Conservation (phyloP, 2,329 filamentous ascomycete species). For the Fusarium ambrosium region DNA sequence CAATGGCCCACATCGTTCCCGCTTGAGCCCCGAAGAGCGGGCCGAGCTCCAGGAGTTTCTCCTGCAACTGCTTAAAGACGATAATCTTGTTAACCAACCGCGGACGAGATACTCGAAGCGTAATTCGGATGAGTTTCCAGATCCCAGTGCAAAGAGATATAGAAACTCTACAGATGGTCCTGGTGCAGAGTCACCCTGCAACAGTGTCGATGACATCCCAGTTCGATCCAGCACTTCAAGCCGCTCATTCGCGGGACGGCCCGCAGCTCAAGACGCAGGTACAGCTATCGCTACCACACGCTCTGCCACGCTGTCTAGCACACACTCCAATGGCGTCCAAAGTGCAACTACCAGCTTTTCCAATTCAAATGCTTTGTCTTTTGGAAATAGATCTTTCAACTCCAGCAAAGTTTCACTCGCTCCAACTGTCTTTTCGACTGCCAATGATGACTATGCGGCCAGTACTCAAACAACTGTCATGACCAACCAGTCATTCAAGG, state of each 20-base stretch:
- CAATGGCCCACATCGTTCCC: conserved; percentile 41
- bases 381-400: conserved; percentile 44
- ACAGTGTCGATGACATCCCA: conserved; percentile 39
- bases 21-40: conserved; percentile 37
- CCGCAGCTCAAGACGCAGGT: conserved; percentile 26
- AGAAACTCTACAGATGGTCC: conserved; percentile 29
- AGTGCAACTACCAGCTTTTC: conserved; percentile 13
- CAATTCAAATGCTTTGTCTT: conserved; percentile 32
- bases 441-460: conserved; percentile 31
- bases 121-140: conserved; percentile 38
- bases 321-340: conserved; percentile 23
- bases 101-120: conserved; percentile 39
- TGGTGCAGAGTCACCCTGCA: background rate
- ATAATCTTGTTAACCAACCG: conserved; percentile 19
- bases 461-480: conserved; percentile 53
- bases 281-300: conserved; percentile 18
- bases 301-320: background rate
- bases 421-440: conserved; percentile 53
- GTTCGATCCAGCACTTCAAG: conserved; percentile 37
- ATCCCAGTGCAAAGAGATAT: conserved; percentile 32
- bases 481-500: conserved; percentile 18
- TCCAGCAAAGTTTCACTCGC: conserved; percentile 51
- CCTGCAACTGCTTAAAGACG: conserved; percentile 30
- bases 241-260: conserved; percentile 23
- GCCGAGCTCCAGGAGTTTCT: conserved; percentile 45